Evolutionary conservation across 257 asterid genomes (phyloP).

Genomic region (Gynochthodes officinalis): DNA sequence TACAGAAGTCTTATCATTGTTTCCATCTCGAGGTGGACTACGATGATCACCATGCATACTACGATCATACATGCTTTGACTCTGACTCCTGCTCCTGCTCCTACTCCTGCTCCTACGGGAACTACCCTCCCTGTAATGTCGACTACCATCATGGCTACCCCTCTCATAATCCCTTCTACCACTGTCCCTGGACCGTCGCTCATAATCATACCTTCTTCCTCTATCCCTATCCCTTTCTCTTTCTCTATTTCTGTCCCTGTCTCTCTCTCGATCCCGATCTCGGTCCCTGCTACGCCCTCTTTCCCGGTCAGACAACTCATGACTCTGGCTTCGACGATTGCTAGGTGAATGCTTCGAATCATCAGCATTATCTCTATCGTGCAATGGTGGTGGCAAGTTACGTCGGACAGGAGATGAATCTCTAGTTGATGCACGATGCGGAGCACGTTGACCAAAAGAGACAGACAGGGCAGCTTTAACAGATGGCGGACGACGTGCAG

Average conservation of each 20-base stretch:
- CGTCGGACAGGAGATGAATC: conserved; percentile 97
- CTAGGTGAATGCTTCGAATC: conserved; percentile 59
- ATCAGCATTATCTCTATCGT: conserved; percentile 43
- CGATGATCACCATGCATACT: conserved; percentile 36
- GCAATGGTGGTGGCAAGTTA: conserved; percentile 47
- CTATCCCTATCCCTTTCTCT: conserved; percentile 37
- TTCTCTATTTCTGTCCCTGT: conserved; percentile 29
- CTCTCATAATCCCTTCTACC: conserved; percentile 64
- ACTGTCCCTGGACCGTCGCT: conserved; percentile 49
- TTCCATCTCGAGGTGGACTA: conserved; percentile 44
- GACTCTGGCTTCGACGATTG: conserved; percentile 61
- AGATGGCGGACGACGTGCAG: conserved; percentile 95
- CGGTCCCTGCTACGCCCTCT: conserved; percentile 38
- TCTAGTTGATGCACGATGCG: conserved; percentile 97
- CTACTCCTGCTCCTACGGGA: conserved; percentile 59
- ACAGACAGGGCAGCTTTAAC: conserved; percentile 97
- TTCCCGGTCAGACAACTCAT: conserved; percentile 67
- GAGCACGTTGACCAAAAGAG: conserved; percentile 99
- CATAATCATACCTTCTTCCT: conserved; percentile 37
- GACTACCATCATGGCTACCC: conserved; percentile 40
- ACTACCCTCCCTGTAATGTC: conserved; percentile 39
- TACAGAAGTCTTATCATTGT: conserved; percentile 48
- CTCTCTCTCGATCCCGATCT: conserved; percentile 36
- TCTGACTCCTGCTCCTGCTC: conserved; percentile 53
- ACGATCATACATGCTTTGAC: conserved; percentile 46